Conservation (phyloP, 495 filamentous ascomycete species). For the Neurospora cerealis region DNA sequence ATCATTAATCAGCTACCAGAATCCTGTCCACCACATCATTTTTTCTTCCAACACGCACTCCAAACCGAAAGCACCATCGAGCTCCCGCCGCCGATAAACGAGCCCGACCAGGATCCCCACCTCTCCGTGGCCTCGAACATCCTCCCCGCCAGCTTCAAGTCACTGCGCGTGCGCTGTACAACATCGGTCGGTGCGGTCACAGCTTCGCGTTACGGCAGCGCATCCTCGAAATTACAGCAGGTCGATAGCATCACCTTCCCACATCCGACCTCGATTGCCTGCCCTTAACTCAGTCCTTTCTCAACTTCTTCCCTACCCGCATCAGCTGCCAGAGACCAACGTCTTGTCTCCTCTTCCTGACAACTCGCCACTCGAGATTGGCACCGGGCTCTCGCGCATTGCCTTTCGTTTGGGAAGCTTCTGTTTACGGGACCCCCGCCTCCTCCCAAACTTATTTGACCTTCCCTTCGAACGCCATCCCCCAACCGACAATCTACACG, state of each 20-base stretch:
- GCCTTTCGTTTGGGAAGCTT: neutral
- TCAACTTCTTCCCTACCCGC: neutral
- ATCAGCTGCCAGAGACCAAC: neutral
- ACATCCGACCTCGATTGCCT: neutral
- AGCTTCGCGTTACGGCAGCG: neutral
- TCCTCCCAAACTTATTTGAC: neutral
- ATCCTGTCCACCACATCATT: neutral
- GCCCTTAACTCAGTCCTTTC: neutral
- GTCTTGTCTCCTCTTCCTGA: neutral
- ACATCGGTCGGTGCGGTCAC: neutral
- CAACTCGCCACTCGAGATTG: neutral
- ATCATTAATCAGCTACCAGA: neutral
- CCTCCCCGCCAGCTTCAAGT: neutral
- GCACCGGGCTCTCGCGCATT: neutral
- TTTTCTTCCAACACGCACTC: neutral
- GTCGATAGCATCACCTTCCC: neutral
- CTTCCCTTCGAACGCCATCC: neutral
- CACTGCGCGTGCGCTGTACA: neutral
- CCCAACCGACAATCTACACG: constrained; percentile 14
- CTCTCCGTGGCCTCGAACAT: neutral
- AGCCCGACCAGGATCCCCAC: neutral
- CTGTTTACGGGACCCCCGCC: neutral
- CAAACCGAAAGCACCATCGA: neutral
- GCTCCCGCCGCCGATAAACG: neutral
- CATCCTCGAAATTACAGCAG: neutral